phyloP scores from a whole-genome alignment of 2,329 filamentous ascomycete species.

The Apiospora rasikravindrae region DNA sequence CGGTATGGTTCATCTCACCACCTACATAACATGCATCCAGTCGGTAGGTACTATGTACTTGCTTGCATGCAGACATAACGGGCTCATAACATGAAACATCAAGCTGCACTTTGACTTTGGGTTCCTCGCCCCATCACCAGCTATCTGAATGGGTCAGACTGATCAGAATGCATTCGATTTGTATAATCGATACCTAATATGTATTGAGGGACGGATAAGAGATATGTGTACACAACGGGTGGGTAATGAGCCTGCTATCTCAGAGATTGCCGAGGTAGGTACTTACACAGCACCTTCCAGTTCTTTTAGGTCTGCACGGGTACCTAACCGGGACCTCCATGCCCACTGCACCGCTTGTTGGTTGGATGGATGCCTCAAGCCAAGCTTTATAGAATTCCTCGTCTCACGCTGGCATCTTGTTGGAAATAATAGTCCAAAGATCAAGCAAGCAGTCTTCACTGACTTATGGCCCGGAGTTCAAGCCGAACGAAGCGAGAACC shows the following conservation, averaged over 20 bases:
- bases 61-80: background rate
- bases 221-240: slow-evolving; percentile 8
- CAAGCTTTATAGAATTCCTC: background rate
- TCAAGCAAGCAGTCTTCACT: background rate
- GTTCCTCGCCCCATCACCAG: background rate
- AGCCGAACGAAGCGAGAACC: background rate
- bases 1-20: background rate
- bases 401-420: background rate
- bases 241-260: background rate
- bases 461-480: background rate
- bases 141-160: background rate
- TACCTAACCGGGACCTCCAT: slow-evolving; percentile 7
- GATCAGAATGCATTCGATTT: background rate
- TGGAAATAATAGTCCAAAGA: background rate
- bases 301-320: background rate
- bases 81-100: background rate
- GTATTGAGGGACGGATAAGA: background rate
- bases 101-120: background rate
- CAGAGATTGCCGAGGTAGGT: slow-evolving; percentile 5
- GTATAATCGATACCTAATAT: slow-evolving; percentile 15
- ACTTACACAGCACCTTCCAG: background rate
- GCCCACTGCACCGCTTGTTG: background rate
- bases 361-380: background rate
- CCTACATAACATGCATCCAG: background rate
- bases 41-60: background rate